Evolutionary conservation across 148 eudicot genomes (phyloP), one percentile per base, ranked within the genome.

Genomic region (Nyssa sinensis): DNA sequence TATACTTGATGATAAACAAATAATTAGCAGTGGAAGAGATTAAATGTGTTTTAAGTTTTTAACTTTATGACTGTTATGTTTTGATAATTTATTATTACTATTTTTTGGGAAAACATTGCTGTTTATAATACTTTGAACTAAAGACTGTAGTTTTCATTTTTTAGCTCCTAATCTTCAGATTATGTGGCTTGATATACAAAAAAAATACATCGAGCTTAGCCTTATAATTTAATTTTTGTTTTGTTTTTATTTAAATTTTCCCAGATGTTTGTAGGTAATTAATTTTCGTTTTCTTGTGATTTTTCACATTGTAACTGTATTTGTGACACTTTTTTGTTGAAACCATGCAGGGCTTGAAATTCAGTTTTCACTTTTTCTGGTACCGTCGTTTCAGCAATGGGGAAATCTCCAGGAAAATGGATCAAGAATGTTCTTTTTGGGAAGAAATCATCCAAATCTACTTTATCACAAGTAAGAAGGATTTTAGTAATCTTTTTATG

Each of bases 321-420:
- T 37, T 37, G 44, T 37, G 44, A 37, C 44, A 37, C 44, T 3
- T 3, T 4, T 69, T 64, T 41, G 39, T 64, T 44, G 58, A 44
- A 72, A 16, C 11, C 55, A 58, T 72, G 80, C 86, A 83, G 85
- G 78, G 27, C 62, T 69, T 70, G 66, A 29, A 64, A 49, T 71
- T 78, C 75, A 75, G 75, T 60, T 68, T 64, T n/a, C 57, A 47
- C 58, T 64, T 29, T 57, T 71, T 80, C 72, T 72, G 64, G 64
- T 64, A 24, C 41, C 27, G 67, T 51, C 33, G 41, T 74, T 64
- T 74, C 69, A 58, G 60, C 81, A 51, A 95, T 92, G 98, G 98
- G 98, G 72, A 94, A 94, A 77, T 93, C 98, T 69, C 96, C 98
- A 3, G 98, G 83, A 73, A 94, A 89, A 79, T 94, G 98, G 98